Evolutionary conservation across 2,329 filamentous ascomycete species (phyloP), one percentile per base, ranked within the genome.

Genomic region (Chaetomiaceae sp.): DNA sequence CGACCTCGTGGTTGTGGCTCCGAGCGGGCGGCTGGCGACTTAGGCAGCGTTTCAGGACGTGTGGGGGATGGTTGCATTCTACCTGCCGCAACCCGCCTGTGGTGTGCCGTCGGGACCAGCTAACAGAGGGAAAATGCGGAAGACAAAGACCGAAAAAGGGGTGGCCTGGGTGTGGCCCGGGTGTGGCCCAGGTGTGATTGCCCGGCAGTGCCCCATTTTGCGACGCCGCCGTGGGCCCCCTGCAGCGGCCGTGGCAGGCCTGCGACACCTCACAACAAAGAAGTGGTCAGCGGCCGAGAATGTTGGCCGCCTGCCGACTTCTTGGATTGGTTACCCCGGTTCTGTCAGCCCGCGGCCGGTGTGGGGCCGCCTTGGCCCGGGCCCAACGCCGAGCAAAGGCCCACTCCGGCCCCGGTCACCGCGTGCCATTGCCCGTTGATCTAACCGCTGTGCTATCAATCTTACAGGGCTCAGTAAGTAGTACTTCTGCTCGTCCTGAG

Each of bases 301-400:
- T n/a, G n/a, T n/a, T n/a, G n/a, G n/a, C n/a, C n/a, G n/a, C n/a
- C n/a, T n/a, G n/a, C 2, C 6, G 3, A 27, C 3, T 10, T 27
- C 25, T 10, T 38, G 44, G 30, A 56, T 54, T 53, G 55, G 51
- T 25, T 50, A n/a, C 43, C 9, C 25, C 30, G 37, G 5, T 12
- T 35, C 41, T 5, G 14, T n/a, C 31, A 25, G 40, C 39, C n/a
- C 34, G 35, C 43, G 55, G 37, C 37, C 45, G 31, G 16, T 25
- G 51, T 50, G 54, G 52, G 47, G 46, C 39, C 12, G 38, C 47
- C 52, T 44, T 42, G 48, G 52, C 42, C 55, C 46, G 49, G 55
- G 14, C 47, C 49, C 35, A 27, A 7, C 31, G 12, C 50, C 52
- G 52, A 48, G 49, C 53, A 49, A 30, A 34, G 44, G 21, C 33